Evolutionary conservation across 129 eudicot species (phyloP), one percentile per base, ranked within the genome.

Genomic region (Deinandra increscens): DNA sequence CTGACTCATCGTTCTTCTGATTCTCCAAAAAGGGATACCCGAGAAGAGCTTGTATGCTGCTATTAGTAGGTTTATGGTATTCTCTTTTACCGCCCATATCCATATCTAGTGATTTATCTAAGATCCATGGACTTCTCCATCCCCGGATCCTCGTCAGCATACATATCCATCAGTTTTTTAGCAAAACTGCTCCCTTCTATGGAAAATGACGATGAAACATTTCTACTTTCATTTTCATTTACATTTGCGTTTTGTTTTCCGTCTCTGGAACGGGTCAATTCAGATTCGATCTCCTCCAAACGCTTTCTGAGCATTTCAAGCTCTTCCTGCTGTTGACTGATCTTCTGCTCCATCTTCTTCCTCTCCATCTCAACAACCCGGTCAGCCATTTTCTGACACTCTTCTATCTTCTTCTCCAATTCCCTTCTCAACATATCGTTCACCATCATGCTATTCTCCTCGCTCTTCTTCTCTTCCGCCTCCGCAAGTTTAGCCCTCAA

Each of bases 51-150:
- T 76, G 70, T 39, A 65, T 71, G 55, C 64, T 71, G 55, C 64
- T 70, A 41, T 34, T 42, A 44, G 37, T 68, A 56, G 72, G 33
- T 70, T 64, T 81, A 37, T 62, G 46, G 33, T 62, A 39, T 0
- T 77, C 82, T 18, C 78, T 75, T 70, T 84, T 82, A 39, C 82
- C 78, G 34, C 81, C 85, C 69, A 63, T 64, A 7, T 94, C 99
- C 79, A 94, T 37, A 74, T 90, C 97, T 45, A 84, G 45, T 6
- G 97, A 90, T 60, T 71, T 86, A 70, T 82, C 94, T 79, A 90
- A 72, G n/a, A 84, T 94, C 99, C 99, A 94, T 94, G n/a, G 99
- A 94, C 75, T 89, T 89, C 45, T 81, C 90, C 99, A 94, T 94
- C 60, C 96, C 97, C 4, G 95, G 84, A 60, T 93, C 98, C 53